phyloP scores from a whole-genome alignment of 2,329 filamentous ascomycete genomes.

The Colletotrichum sp. region DNA sequence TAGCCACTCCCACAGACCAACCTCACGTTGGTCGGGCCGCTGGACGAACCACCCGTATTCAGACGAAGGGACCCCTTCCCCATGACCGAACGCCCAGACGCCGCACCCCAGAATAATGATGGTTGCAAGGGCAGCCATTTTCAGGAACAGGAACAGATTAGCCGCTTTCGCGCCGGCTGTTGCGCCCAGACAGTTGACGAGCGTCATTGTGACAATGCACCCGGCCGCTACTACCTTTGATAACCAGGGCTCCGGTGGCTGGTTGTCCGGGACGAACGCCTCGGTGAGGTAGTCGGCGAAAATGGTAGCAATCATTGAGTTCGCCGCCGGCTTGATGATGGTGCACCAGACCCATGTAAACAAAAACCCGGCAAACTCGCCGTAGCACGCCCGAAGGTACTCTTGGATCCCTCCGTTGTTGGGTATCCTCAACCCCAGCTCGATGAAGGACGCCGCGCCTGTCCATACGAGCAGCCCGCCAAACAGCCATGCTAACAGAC shows the following conservation, averaged over 20 bases:
- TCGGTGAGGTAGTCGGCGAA: constrained; percentile 45
- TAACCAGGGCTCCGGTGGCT: constrained; percentile 24
- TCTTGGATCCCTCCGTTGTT: constrained; percentile 51
- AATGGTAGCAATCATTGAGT: constrained; percentile 48
- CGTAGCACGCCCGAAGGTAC: constrained; percentile 46
- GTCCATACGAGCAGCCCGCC: constrained; percentile 51
- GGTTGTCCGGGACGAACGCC: constrained; percentile 30
- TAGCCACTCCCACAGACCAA: constrained; percentile 38
- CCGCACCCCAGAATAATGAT: constrained; percentile 26
- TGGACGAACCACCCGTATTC: constrained; percentile 34
- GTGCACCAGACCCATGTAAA: constrained; percentile 49
- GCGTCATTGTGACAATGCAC: constrained; percentile 40
- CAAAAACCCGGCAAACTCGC: constrained; percentile 45
- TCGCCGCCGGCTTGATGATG: constrained; percentile 47
- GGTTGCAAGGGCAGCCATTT: constrained; percentile 22
- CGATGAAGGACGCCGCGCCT: constrained; percentile 50
- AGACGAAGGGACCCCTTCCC: constrained; percentile 39
- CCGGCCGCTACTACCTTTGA: constrained; percentile 41
- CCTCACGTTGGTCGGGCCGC: constrained; percentile 14
- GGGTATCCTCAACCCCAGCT: constrained; percentile 49
- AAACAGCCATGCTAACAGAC: constrained; percentile 45
- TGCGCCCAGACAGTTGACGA: constrained; percentile 48
- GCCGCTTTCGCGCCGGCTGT: constrained; percentile 41
- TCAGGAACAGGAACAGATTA: constrained; percentile 44
- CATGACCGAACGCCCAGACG: constrained; percentile 33